phyloP scores from a whole-genome alignment of 768 basidiomycete species.

The Boletus subcaerulescens region DNA sequence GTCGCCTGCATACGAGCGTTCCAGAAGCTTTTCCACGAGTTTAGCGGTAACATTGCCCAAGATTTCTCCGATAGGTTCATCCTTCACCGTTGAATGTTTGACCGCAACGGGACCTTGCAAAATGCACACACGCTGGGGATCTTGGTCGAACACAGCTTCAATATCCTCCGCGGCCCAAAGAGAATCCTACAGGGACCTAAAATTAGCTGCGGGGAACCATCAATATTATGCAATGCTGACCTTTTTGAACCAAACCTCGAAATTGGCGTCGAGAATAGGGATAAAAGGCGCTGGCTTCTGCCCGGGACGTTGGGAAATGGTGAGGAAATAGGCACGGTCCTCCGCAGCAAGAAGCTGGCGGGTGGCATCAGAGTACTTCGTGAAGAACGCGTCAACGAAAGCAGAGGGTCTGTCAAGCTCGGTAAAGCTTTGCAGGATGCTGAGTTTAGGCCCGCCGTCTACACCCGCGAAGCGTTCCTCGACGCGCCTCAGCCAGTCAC shows the following conservation, averaged over 20 bases:
- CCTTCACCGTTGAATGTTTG: slow-evolving; percentile 81
- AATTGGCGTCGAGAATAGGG: slow-evolving; percentile 86
- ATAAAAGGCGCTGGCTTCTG: slow-evolving; percentile 99
- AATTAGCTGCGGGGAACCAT: slow-evolving; percentile 8
- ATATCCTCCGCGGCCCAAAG: slow-evolving; percentile 98
- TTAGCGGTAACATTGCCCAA: slow-evolving; percentile 81
- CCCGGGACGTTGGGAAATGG: slow-evolving; percentile 91
- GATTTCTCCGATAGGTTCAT: slow-evolving; percentile 91
- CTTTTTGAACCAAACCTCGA: slow-evolving; percentile 99
- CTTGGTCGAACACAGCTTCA: slow-evolving; percentile 98
- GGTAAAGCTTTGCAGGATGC: slow-evolving; percentile 79
- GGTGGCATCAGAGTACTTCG: slow-evolving; percentile 75
- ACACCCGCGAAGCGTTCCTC: slow-evolving; percentile 95
- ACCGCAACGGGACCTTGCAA: slow-evolving; percentile 96
- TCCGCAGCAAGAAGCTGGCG: slow-evolving; percentile 88
- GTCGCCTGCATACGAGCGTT: slow-evolving; percentile 76
- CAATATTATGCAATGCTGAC: slow-evolving; percentile 36
- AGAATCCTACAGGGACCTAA: slow-evolving; percentile 62
- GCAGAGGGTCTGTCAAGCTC: slow-evolving; percentile 77
- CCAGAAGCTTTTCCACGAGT: slow-evolving; percentile 76
- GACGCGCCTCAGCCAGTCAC: slow-evolving; percentile 95
- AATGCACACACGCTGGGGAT: slow-evolving; percentile 96
- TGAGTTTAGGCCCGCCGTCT: slow-evolving; percentile 76
- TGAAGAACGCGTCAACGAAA: slow-evolving; percentile 82
- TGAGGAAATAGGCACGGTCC: slow-evolving; percentile 93